Conservation (phyloP, 2,329 filamentous ascomycete genomes). For the Pseudocercospora fijiensis region DNA sequence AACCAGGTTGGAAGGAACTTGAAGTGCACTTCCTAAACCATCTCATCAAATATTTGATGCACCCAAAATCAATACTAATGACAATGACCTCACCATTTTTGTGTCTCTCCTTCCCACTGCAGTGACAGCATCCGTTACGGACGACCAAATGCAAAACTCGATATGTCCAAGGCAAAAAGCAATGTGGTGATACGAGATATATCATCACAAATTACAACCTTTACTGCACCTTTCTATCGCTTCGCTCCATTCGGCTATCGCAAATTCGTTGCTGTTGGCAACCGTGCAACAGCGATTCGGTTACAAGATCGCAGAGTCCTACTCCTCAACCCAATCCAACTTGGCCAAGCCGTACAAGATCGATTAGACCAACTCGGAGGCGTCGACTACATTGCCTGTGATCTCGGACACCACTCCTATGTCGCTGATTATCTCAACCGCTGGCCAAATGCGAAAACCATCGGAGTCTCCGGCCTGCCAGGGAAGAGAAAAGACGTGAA, state of each 20-base stretch:
- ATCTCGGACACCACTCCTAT: constrained; percentile 24
- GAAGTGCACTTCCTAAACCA: no score
- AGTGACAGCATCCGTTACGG: not conserved
- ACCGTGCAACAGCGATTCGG: constrained; percentile 19
- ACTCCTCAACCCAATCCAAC: constrained; percentile 19
- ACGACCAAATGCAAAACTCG: not conserved
- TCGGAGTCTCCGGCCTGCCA: constrained; percentile 16
- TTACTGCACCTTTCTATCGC: constrained; percentile 22
- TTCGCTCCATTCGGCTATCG: constrained; percentile 23
- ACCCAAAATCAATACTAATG: not conserved
- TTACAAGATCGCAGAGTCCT: constrained; percentile 14
- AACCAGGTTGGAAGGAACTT: no score
- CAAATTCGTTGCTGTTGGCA: constrained; percentile 21
- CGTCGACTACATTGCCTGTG: constrained; percentile 19
- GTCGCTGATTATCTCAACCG: constrained; percentile 13
- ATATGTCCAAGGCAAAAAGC: not conserved
- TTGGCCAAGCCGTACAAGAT: constrained; percentile 10
- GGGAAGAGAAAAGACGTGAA: constrained; percentile 18
- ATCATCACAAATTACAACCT: constrained; percentile 16
- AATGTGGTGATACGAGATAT: constrained; percentile 14
- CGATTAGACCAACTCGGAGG: constrained; percentile 17
- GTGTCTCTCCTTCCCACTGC: not conserved
- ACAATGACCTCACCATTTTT: not conserved
- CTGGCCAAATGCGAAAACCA: constrained; percentile 20
- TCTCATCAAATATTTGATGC: not conserved